These are phyloP conservation scores for Corynespora cassiicola DNA, from an alignment of 2,329 filamentous ascomycete species.

Conservation along the genomic window DNA sequence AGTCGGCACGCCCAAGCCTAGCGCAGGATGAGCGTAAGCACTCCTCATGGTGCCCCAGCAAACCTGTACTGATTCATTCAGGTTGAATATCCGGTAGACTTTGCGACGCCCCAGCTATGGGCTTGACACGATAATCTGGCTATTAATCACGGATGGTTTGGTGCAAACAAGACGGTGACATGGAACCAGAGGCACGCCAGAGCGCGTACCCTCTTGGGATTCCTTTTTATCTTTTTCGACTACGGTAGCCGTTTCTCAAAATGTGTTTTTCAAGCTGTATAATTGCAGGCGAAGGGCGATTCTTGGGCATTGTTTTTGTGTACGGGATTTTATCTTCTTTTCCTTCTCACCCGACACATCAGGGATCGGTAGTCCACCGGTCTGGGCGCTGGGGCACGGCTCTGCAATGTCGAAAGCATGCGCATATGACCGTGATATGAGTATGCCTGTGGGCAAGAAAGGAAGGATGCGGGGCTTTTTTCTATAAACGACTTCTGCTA, in stretches of 20 bases:
- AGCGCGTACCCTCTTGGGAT: slow-evolving; percentile 1
- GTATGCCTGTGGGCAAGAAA: no score
- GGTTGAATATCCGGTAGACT: slow-evolving; percentile 9
- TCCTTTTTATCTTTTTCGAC: not conserved
- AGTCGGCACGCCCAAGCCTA: slow-evolving; percentile 38
- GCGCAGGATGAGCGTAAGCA: slow-evolving; percentile 12
- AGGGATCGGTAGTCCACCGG: no score
- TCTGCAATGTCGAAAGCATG: no score
- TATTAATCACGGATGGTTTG: slow-evolving; percentile 1
- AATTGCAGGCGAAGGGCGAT: no score
- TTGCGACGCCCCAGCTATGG: slow-evolving; percentile 1
- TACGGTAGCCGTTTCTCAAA: slow-evolving; percentile 2
- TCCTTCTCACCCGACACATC: no score
- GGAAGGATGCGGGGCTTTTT: no score
- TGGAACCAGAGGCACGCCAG: not conserved
- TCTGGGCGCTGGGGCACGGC: no score
- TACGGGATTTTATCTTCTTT: no score
- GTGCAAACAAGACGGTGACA: not conserved
- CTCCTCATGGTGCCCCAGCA: not conserved
- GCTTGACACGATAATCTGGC: slow-evolving; percentile 9
- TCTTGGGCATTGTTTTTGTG: no score
- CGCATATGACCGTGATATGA: no score
- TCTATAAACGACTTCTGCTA: no score
- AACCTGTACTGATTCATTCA: slow-evolving; percentile 3
- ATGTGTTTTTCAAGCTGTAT: slow-evolving; percentile 13